Base-by-base conservation (phyloP, 305 asterid species). In the Fraxinus latifolia region DNA sequence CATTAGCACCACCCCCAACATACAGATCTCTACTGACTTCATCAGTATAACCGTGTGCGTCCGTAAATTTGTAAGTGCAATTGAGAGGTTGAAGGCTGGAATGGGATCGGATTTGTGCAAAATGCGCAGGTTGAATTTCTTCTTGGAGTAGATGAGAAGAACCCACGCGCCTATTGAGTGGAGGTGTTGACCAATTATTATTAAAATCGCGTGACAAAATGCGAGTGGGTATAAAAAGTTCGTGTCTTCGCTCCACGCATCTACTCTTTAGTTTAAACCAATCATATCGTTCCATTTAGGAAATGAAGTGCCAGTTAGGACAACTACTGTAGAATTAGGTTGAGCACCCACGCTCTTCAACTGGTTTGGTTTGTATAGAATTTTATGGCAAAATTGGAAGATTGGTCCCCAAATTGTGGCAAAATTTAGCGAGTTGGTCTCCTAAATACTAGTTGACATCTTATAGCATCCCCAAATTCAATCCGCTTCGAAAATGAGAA, bases 211-310 rank as follows among this genome's bases (percentile, higher is more conserved):
- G 88, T 77, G 74, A 33, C 1, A 39, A 0, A 1, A 14, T 21
- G 85, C 77, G 87, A 50, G 73, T 86, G 85, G 84, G 83, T 7
- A 21, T 73, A 3, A 60, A 25, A 11, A 3, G 29, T 9, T 67
- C 79, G 44, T 60, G 12, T 17, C 33, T 81, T 88, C 86, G 79
- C 89, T 88, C 90, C 91, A 88, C 93, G 93, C 87, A 82, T 50
- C 68, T 80, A 44, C 71, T 19, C 74, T 86, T 81, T 82, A 14
- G 37, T 34, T 12, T 75, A 3, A 7, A 33, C 91, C 91, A 86
- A 84, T 84, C 0, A 36, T 72, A 62, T 42, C 58, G 21, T 72
- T 80, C 5, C 39, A 0, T 36, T 0, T 11, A 15, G 27, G 50
- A 53, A 84, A 82, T 78, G 50, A 68, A 0, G n/a, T 8, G 7